Base-by-base conservation (phyloP, 805 yeast species). In the Clavispora phyllophila region DNA sequence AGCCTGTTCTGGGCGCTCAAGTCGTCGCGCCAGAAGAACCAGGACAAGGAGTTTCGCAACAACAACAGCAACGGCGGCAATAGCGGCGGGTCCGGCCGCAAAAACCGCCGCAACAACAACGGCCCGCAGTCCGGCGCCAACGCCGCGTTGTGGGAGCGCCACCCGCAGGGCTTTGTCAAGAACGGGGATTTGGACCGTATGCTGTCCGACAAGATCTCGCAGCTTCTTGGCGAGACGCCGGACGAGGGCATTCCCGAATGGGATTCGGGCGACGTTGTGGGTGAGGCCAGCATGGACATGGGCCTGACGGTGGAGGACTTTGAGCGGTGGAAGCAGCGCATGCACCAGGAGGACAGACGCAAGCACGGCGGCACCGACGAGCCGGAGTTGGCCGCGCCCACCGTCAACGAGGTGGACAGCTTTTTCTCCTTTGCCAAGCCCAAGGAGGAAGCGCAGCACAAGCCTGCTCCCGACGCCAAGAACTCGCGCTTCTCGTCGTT, bases 261-360 rank as follows among this genome's bases (percentile, higher is more conserved):
- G 73, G 70, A 63, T 39, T 48, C 62, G 10, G 58, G 60, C 3
- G 65, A 60, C 13, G 36, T 61, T 14, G 50, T 63, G 29, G 56
- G 49, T 38, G 54, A 47, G n/a, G 37, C 44, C 41, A 40, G 27
- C 9, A 43, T 47, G 58, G 66, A 54, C 54, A 72, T 60, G 62
- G 82, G 82, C 17, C 74, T 69, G 41, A 72, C 82, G 0, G 75
- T 75, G 3, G 73, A 74, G 41, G 84, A 79, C 47, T 79, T 78
- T 51, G 84, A 79, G 54, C 69, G 65, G 46, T 79, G 84, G 84
- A 76, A 77, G 56, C 58, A 71, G 38, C 68, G 66, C 46, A 74
- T 76, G 82, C 69, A 68, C 46, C 58, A 68, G 37, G 77, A 76
- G 53, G 78, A 78, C 31, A 68, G 68, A 27, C 68, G 63, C 46